Conservation (phyloP, 2,329 filamentous ascomycete species). For the Xylariomycetidae sp. region DNA sequence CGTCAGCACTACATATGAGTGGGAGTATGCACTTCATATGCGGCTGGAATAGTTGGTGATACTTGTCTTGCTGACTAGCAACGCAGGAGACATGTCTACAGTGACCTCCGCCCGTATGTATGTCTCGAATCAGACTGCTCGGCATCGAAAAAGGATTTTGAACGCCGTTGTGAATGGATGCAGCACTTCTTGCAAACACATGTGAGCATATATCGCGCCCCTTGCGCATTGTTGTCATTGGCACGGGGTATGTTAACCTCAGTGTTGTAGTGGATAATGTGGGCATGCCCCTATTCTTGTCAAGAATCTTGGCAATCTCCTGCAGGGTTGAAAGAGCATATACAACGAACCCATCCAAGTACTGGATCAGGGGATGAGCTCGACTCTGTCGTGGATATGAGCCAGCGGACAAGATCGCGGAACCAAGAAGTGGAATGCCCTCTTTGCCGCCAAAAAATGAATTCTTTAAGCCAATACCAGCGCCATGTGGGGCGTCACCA, state of each 20-base stretch:
- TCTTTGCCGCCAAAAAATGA: slow-evolving; percentile 10
- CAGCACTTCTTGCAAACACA: slow-evolving; percentile 18
- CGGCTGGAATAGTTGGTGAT: not conserved
- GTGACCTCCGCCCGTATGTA: slow-evolving; percentile 34
- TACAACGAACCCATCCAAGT: not conserved
- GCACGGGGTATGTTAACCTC: too few relatives aligned
- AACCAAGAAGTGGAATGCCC: slow-evolving; percentile 10
- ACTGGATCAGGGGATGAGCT: slow-evolving; percentile 5
- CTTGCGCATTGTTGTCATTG: too few relatives aligned
- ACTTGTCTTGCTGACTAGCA: not conserved
- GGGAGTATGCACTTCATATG: slow-evolving; percentile 22
- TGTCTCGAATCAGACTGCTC: slow-evolving; percentile 27
- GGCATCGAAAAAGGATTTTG: slow-evolving; percentile 13
- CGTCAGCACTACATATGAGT: slow-evolving; percentile 18
- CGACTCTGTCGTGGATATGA: slow-evolving; percentile 1
- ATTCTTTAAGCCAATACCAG: slow-evolving; percentile 14
- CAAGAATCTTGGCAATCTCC: slow-evolving; percentile 1
- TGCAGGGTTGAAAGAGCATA: slow-evolving; percentile 1
- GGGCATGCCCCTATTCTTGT: slow-evolving; percentile 18
- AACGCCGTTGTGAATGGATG: slow-evolving; percentile 18
- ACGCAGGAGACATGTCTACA: slow-evolving; percentile 31
- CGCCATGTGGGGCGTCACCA: slow-evolving; percentile 23
- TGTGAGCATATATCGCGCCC: too few relatives aligned
- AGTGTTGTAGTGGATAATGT: slow-evolving; percentile 20
- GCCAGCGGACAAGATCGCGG: slow-evolving; percentile 1